Evolutionary conservation across 2,329 filamentous ascomycete species (phyloP).

Genomic region (Apiospora malaysiana): DNA sequence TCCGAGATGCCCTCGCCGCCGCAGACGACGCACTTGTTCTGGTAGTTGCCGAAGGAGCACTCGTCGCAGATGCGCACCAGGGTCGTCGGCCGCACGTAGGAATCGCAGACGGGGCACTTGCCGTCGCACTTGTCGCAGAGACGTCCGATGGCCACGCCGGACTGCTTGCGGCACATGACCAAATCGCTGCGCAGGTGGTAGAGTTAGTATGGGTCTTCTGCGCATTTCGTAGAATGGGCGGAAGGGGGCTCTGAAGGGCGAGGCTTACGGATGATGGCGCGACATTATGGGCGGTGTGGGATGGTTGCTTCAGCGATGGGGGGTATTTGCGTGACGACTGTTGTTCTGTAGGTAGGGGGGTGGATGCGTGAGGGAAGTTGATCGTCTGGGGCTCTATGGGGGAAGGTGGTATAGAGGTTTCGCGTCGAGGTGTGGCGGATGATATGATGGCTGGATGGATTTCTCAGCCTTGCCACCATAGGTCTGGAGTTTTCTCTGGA

Average conservation of each 20-base stretch:
- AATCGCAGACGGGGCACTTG: slow-evolving; percentile 99
- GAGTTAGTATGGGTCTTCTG: slow-evolving; percentile 32
- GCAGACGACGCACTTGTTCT: slow-evolving; percentile 99
- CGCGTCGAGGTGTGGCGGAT: slow-evolving; percentile 27
- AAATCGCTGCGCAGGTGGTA: slow-evolving; percentile 63
- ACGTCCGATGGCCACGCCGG: slow-evolving; percentile 96
- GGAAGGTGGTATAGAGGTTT: slow-evolving; percentile 17
- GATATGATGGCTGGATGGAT: too few relatives aligned
- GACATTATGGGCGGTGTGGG: slow-evolving; percentile 67
- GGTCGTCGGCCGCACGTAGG: slow-evolving; percentile 96
- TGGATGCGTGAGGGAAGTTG: background rate
- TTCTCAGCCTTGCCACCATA: slow-evolving; percentile 54
- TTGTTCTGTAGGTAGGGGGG: slow-evolving; percentile 19
- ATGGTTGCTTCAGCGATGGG: background rate
- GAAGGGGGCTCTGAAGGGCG: slow-evolving; percentile 28
- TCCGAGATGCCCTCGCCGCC: slow-evolving; percentile 98
- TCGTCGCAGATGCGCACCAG: slow-evolving; percentile 99
- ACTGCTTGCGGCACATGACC: slow-evolving; percentile 99
- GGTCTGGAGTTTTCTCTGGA: slow-evolving; percentile 22
- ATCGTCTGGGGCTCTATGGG: slow-evolving; percentile 13
- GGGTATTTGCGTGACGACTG: background rate
- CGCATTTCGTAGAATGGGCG: slow-evolving; percentile 11
- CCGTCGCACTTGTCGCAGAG: slow-evolving; percentile 99
- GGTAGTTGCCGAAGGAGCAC: slow-evolving; percentile 99
- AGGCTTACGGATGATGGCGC: slow-evolving; percentile 84